These are phyloP conservation scores for Lentinula sp. DNA, from an alignment of 768 basidiomycete genomes.

Conservation along the genomic window DNA sequence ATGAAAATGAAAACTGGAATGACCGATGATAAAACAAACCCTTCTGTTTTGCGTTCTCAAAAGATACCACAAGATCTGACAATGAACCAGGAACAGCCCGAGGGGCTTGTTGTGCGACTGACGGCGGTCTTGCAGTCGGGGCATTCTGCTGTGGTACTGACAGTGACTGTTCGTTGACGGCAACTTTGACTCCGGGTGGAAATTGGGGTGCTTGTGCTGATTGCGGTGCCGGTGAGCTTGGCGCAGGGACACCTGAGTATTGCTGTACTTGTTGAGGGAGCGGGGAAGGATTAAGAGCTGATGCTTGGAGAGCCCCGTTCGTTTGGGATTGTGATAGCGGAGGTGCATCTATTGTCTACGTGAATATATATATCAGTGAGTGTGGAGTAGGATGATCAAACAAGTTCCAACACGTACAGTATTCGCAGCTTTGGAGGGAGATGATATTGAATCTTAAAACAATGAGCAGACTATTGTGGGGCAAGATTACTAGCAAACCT, in stretches of 20 bases:
- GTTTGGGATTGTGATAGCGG: slow-evolving; percentile 13
- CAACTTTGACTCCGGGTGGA: slow-evolving; percentile 64
- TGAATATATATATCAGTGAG: neutral
- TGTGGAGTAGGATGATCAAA: slow-evolving; percentile 15
- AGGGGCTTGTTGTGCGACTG: slow-evolving; percentile 41
- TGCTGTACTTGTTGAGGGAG: slow-evolving; percentile 45
- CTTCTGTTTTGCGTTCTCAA: slow-evolving; percentile 95
- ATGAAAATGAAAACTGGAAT: neutral
- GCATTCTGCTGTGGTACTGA: slow-evolving; percentile 13
- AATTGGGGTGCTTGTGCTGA: slow-evolving; percentile 39
- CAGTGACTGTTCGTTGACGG: slow-evolving; percentile 35
- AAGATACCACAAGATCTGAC: slow-evolving; percentile 89
- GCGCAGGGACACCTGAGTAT: slow-evolving; percentile 12
- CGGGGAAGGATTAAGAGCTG: slow-evolving; percentile 36
- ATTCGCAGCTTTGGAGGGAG: slow-evolving; percentile 36
- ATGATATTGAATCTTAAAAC: slow-evolving; percentile 35
- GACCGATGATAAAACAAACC: slow-evolving; percentile 38
- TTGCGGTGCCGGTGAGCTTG: slow-evolving; percentile 17
- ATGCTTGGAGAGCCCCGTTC: slow-evolving; percentile 23
- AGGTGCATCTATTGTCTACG: slow-evolving; percentile 20
- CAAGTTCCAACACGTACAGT: slow-evolving; percentile 30
- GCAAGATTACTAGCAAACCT: slow-evolving; percentile 30
- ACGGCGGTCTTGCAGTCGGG: slow-evolving; percentile 38
- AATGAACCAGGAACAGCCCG: slow-evolving; percentile 75
- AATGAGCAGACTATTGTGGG: slow-evolving; percentile 15